Base-by-base conservation (phyloP, 169 alveolate species). In the Theileria equi region DNA sequence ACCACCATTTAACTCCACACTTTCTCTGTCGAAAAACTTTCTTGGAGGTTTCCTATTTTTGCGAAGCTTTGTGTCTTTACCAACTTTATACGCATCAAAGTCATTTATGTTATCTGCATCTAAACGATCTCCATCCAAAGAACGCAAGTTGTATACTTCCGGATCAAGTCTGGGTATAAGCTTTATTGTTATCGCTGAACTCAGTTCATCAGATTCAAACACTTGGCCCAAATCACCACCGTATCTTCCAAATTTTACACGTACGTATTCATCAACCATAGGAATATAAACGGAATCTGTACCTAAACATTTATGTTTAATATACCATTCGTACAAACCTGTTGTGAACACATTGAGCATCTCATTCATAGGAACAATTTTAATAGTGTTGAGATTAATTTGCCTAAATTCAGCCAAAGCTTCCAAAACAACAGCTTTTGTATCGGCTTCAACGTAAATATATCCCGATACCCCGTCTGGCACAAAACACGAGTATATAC, bases 211-310 rank as follows among this genome's bases (percentile, higher is more conserved):
- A n/a, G 82, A 81, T 48, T 90, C 94, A 55, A 74, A 82, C 16
- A 90, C 84, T 41, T 90, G 94, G 4, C 91, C 94, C 49, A 90
- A 60, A 53, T 90, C 94, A 8, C 93, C 91, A 8, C 80, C 73
- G 59, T 90, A 90, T 3, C 84, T 54, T 11, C 94, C 94, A 26
- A 90, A 48, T 43, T 82, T 83, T 31, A 90, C 87, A 29, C 94
- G 69, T 10, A 90, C 94, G 67, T 85, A 88, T 57, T 89, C 91
- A 38, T 86, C 93, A 19, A 89, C 83, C 57, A 69, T 77, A 1
- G 93, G 93, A 36, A 79, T 71, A 28, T 72, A 77, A 21, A 80
- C 81, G 41, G 78, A 81, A 10, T 57, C 67, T 17, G 16, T 31
- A 1, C 67, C 61, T 50, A 21, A 10, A 50, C 25, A 36, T 36